phyloP scores from a whole-genome alignment of 1,284 basidiomycete species.

The Malassezia caprae region DNA sequence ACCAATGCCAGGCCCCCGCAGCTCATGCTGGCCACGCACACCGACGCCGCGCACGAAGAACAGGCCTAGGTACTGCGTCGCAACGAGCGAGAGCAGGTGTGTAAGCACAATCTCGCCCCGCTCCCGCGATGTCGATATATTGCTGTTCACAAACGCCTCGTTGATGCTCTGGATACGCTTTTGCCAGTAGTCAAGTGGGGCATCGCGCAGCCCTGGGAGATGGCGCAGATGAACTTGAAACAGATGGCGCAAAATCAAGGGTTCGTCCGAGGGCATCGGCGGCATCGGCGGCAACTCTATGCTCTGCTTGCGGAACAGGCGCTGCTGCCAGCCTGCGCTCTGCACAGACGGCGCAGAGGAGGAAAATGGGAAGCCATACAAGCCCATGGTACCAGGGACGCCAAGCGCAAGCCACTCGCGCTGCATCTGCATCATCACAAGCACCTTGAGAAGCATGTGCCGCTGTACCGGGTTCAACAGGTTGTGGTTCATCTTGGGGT shows the following conservation, averaged over 20 bases:
- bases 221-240: constrained; percentile 39
- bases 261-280: constrained; percentile 32
- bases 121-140: constrained; percentile 37
- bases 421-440: constrained; percentile 44
- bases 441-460: constrained; percentile 42
- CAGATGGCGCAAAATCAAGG: constrained; percentile 40
- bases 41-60: constrained; percentile 43
- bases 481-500: background rate
- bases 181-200: constrained; percentile 40
- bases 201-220: constrained; percentile 37
- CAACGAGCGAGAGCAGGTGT: constrained; percentile 32
- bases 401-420: constrained; percentile 36
- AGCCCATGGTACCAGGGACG: constrained; percentile 33
- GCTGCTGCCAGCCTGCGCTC: background rate
- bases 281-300: constrained; percentile 14
- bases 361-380: constrained; percentile 42
- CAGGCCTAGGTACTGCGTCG: constrained; percentile 38
- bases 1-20: constrained; percentile 39
- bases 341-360: background rate
- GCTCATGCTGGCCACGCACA: constrained; percentile 39
- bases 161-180: constrained; percentile 42
- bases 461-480: constrained; percentile 36
- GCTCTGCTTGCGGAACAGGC: background rate
- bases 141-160: constrained; percentile 35
- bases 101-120: constrained; percentile 34